Evolutionary conservation across 169 alveolate species (phyloP).

Genomic region (Eimeria brunetti): DNA sequence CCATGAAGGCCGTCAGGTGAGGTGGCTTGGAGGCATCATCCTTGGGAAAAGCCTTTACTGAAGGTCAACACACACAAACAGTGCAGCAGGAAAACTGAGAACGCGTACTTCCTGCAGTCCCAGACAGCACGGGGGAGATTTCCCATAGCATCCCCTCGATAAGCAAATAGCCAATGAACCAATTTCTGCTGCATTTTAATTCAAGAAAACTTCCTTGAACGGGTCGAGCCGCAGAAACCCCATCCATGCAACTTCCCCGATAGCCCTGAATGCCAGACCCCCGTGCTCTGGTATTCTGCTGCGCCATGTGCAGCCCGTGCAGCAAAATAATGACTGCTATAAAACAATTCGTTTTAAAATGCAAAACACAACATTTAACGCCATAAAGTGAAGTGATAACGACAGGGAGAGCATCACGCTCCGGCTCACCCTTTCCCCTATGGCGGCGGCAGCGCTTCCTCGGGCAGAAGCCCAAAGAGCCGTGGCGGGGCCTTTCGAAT

Average conservation of each 20-base stretch:
- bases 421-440: slow-evolving; percentile 91
- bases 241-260: too few species aligned
- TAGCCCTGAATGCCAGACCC: too few species aligned
- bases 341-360: not conserved
- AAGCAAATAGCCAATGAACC: too few species aligned
- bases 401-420: not conserved
- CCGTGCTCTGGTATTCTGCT: not conserved
- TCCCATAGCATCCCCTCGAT: too few species aligned
- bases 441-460: slow-evolving; percentile 95
- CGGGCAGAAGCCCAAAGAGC: slow-evolving; percentile 99
- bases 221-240: too few species aligned
- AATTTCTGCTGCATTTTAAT: too few species aligned
- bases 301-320: not conserved
- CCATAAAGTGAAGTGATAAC: not conserved
- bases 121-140: too few species aligned
- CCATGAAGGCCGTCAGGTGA: slow-evolving; percentile 99
- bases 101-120: not conserved
- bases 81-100: too few species aligned
- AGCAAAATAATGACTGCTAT: not conserved
- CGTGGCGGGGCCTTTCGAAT: slow-evolving; percentile 99
- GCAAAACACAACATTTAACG: too few species aligned
- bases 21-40: slow-evolving; percentile 97
- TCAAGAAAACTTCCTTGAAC: not conserved
- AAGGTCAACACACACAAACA: not conserved
- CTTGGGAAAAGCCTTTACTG: slow-evolving; percentile 97